A percentile compares a stretch with the other conserved stretches of the same genome.
phyloP scores from a whole-genome alignment of 306 rosid genomes.

The Vigna trinervia region DNA sequence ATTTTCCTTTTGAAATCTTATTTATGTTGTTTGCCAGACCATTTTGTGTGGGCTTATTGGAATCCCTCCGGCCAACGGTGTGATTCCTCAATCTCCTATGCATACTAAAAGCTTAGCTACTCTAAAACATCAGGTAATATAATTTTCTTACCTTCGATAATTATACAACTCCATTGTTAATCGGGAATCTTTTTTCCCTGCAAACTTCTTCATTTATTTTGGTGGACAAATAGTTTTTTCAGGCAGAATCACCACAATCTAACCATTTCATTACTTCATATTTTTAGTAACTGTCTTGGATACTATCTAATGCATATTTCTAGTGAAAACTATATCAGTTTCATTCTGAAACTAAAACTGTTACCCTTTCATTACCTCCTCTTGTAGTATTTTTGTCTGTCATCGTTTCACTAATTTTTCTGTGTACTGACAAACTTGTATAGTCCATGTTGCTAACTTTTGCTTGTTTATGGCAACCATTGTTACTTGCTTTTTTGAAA shows the following conservation, averaged over 20 bases:
- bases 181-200: neutral
- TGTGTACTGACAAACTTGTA: neutral
- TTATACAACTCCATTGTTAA: neutral
- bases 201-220: neutral
- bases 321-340: neutral
- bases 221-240: neutral
- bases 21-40: slow-evolving; percentile 53
- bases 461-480: neutral
- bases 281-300: slow-evolving; percentile 16
- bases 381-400: neutral
- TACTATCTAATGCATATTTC: slow-evolving; percentile 1
- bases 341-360: slow-evolving; percentile 1
- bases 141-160: slow-evolving; percentile 7
- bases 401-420: slow-evolving; percentile 19
- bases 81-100: slow-evolving; percentile 94
- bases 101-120: slow-evolving; percentile 92
- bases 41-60: slow-evolving; percentile 82
- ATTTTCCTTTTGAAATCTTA: slow-evolving; percentile 30
- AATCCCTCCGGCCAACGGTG: slow-evolving; percentile 88
- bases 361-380: neutral
- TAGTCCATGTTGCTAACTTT: slow-evolving; percentile 6
- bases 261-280: slow-evolving; percentile 3
- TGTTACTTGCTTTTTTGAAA: slow-evolving; percentile 42
- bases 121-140: slow-evolving; percentile 78
- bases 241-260: neutral